A percentile compares a stretch with the other conserved stretches of the same genome.
phyloP scores from a whole-genome alignment of 108 stramenopile species.

The Heterococcus sp. region DNA sequence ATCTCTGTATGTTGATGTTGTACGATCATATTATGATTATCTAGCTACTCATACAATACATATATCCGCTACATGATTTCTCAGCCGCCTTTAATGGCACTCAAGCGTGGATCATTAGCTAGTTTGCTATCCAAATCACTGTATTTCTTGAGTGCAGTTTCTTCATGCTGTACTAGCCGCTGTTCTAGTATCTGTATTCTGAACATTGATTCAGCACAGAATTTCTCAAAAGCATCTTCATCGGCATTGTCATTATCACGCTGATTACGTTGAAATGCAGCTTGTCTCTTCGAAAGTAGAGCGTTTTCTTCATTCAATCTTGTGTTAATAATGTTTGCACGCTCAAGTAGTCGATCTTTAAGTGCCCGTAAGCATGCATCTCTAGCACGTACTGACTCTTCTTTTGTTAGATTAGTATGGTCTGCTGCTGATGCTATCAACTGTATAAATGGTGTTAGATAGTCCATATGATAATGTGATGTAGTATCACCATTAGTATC shows the following conservation, averaged over 20 bases:
- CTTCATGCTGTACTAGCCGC: conserved; percentile 61
- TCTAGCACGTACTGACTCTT: conserved; percentile 57
- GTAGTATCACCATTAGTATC: not conserved
- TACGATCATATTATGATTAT: too few relatives aligned
- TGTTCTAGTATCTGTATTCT: conserved; percentile 65
- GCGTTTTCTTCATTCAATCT: conserved; percentile 63
- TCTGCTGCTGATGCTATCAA: conserved; percentile 54
- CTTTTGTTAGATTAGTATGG: conserved; percentile 30
- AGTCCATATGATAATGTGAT: conserved; percentile 54
- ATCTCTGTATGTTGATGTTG: too few relatives aligned
- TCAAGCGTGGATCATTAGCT: conserved; percentile 53
- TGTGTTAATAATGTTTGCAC: conserved; percentile 69
- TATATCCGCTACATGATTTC: not conserved
- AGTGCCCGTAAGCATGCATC: conserved; percentile 63
- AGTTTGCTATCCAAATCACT: conserved; percentile 58
- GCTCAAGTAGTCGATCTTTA: conserved; percentile 66
- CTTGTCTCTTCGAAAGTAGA: conserved; percentile 54
- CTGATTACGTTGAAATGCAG: conserved; percentile 57
- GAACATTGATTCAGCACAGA: conserved; percentile 66
- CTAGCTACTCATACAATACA: too few relatives aligned
- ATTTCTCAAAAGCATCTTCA: conserved; percentile 61
- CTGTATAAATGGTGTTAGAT: conserved; percentile 73
- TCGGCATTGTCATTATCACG: conserved; percentile 53
- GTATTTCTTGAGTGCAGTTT: conserved; percentile 57
- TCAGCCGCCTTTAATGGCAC: not conserved